Conservation (phyloP, 768 basidiomycete species). For the Vararia minispora region DNA sequence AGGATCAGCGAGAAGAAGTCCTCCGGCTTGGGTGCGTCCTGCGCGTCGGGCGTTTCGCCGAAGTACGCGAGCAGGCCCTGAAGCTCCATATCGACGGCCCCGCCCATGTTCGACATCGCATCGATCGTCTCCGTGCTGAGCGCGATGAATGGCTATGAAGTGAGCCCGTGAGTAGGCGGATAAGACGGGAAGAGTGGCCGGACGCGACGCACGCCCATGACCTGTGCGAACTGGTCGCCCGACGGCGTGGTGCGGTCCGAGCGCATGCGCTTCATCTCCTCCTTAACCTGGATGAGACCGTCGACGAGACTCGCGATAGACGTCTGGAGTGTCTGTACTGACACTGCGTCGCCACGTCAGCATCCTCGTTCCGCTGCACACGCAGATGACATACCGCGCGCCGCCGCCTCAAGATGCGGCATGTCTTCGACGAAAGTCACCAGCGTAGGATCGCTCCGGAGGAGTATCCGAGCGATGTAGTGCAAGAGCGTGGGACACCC, state of each 20-base stretch:
- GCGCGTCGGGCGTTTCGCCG: constrained; percentile 59
- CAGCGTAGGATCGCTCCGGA: constrained; percentile 54
- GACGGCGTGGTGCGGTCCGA: constrained; percentile 20
- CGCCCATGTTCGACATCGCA: constrained; percentile 54
- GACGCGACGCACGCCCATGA: constrained; percentile 68
- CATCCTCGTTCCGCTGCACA: not conserved
- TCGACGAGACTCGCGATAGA: constrained; percentile 44
- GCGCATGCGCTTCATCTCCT: constrained; percentile 39
- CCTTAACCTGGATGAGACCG: constrained; percentile 45
- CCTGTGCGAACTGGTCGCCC: constrained; percentile 50
- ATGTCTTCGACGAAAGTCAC: constrained; percentile 71
- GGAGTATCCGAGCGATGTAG: constrained; percentile 68
- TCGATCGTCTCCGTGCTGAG: constrained; percentile 42
- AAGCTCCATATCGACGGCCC: constrained; percentile 48
- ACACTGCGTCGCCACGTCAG: constrained; percentile 36
- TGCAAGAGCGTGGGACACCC: constrained; percentile 87
- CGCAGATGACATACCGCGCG: constrained; percentile 43
- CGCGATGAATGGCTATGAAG: constrained; percentile 23
- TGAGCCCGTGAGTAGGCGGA: not conserved
- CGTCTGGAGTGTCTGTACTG: constrained; percentile 52
- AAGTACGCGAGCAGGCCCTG: constrained; percentile 55
- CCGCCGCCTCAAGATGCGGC: constrained; percentile 73
- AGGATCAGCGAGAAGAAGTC: constrained; percentile 70
- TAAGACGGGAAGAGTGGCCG: too few species aligned
- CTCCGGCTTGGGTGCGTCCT: constrained; percentile 63